A percentile compares a stretch with the other conserved stretches of the same genome.
Evolutionary conservation across 306 rosid species (phyloP).

Genomic region (Pueraria montana): DNA sequence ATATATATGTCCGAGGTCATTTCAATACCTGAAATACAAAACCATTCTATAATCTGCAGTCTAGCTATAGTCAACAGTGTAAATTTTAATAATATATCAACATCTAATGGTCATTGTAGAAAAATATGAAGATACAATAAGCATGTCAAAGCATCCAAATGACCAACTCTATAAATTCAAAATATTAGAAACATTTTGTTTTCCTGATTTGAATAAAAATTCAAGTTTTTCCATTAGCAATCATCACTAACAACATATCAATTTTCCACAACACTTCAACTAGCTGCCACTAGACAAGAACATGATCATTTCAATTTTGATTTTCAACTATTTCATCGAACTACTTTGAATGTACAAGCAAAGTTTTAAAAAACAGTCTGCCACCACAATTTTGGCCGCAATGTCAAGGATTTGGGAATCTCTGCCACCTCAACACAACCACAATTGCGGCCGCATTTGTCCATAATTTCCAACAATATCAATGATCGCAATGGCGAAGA

Average conservation of each 20-base stretch:
- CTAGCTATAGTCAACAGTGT: not conserved
- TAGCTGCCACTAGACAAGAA: constrained; percentile 10
- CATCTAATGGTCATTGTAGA: not conserved
- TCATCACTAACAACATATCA: constrained; percentile 5
- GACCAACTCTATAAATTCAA: not conserved
- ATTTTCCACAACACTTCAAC: not conserved
- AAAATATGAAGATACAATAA: not conserved
- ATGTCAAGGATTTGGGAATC: not conserved
- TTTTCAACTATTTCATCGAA: constrained; percentile 6
- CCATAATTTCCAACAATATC: not conserved
- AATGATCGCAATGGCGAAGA: not conserved
- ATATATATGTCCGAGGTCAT: not conserved
- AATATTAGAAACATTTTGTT: constrained; percentile 5
- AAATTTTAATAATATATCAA: not conserved
- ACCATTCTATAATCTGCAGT: not conserved
- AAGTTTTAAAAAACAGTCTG: not conserved
- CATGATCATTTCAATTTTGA: constrained; percentile 12
- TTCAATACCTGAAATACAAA: not conserved
- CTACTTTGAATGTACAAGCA: not conserved
- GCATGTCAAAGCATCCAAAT: constrained; percentile 1
- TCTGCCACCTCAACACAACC: not conserved
- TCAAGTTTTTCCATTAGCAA: not conserved
- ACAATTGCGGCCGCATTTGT: not conserved
- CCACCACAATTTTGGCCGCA: not conserved
- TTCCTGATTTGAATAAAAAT: not conserved